Conservation (phyloP, 2,329 filamentous ascomycete species). For the Colletotrichum sp. region DNA sequence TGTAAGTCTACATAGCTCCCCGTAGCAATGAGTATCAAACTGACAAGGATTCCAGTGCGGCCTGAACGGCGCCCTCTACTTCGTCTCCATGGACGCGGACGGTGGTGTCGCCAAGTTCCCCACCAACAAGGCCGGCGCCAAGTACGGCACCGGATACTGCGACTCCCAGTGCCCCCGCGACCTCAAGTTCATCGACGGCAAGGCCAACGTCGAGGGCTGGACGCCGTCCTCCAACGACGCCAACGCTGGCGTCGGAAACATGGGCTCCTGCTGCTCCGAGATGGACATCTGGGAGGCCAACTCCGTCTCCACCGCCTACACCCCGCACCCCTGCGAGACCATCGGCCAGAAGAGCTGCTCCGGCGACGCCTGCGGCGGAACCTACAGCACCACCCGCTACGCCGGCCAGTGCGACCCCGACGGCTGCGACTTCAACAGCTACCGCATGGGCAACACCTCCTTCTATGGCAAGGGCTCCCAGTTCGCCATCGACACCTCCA, state of each 20-base stretch:
- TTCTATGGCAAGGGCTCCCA: slow-evolving; percentile 64
- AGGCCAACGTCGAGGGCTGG: slow-evolving; percentile 60
- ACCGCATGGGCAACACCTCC: slow-evolving; percentile 66
- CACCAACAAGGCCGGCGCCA: slow-evolving; percentile 57
- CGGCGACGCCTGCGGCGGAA: slow-evolving; percentile 57
- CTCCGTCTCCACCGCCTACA: slow-evolving; percentile 66
- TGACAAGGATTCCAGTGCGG: slow-evolving; percentile 57
- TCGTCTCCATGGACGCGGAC: slow-evolving; percentile 65
- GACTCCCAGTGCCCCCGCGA: slow-evolving; percentile 58
- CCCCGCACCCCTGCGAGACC: slow-evolving; percentile 67
- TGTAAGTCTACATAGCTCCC: neutral
- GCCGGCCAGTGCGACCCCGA: slow-evolving; percentile 70
- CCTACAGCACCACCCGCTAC: slow-evolving; percentile 60
- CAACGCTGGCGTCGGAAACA: slow-evolving; percentile 56
- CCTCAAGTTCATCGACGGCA: slow-evolving; percentile 63
- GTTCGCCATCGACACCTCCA: slow-evolving; percentile 62
- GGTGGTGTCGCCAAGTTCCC: slow-evolving; percentile 56
- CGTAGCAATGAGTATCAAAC: neutral
- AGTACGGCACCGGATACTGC: slow-evolving; percentile 64
- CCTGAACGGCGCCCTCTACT: slow-evolving; percentile 75
- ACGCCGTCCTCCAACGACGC: slow-evolving; percentile 53
- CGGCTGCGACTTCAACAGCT: slow-evolving; percentile 74
- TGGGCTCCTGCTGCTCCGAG: slow-evolving; percentile 66
- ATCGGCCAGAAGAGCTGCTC: slow-evolving; percentile 56
- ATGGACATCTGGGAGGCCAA: slow-evolving; percentile 73